Base-by-base conservation (phyloP, 2,329 filamentous ascomycete species). In the Colletotrichum lindemuthianum region DNA sequence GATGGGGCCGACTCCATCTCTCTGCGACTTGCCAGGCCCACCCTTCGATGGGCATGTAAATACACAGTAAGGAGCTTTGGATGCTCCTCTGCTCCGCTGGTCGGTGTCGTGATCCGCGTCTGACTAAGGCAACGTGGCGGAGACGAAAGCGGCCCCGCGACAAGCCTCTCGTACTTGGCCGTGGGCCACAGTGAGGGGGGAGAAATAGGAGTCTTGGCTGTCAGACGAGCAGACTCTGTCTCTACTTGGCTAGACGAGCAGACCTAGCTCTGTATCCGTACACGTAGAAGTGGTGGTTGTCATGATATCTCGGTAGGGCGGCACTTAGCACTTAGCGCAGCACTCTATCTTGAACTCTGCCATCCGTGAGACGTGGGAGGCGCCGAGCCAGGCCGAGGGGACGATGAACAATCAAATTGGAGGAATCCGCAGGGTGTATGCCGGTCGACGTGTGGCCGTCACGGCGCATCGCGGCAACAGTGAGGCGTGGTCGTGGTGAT, bases 291-390 rank as follows among this genome's bases (percentile, higher is more conserved):
- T n/a, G n/a, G 1, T 36, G 15, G 12, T 8, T 13, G 15, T 6
- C 48, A 60, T 47, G 40, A 40, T 52, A 61, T 9, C 7, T 56
- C 36, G 45, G 51, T 16, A 61, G 51, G 40, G 45, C 40, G 52
- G 45, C 36, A 47, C 36, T 56, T 43, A 33, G 16, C 15, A 51
- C 0, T 6, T 11, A 1, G 24, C 24, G 24, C 24, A 24, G 52
- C 36, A 48, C 47, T 52, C n/a, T 48, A 40, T 61, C 48, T 48
- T 48, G 45, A 24, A 52, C 34, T 48, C 39, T 51, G 24, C 24
- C 24, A 24, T 24, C 24, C 24, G 1, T 24, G 24, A 24, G 24
- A 55, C n/a, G 32, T 41, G 51, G 13, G 50, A 56, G 61, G 51
- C 51, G 52, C 39, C 34, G 39, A 36, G 16, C 16, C 4, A 13